Base-by-base conservation (phyloP, 495 filamentous ascomycete species). In the Lophiostoma macrostomum region DNA sequence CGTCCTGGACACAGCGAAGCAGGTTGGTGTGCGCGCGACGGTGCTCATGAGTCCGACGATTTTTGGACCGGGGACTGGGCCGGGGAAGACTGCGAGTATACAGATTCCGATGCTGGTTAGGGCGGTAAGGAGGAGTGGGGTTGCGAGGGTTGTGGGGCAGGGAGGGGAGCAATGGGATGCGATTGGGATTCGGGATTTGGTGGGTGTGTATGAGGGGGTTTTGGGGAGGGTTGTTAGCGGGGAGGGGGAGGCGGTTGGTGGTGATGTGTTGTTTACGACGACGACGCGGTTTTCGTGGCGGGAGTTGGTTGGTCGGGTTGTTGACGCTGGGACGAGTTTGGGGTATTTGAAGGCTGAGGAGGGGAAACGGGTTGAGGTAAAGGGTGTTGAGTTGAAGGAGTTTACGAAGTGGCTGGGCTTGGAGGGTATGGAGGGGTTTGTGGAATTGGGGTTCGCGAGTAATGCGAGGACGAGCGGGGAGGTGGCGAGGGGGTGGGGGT, bases 1-100 rank as follows among this genome's bases (percentile, higher is more conserved):
- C 6, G 73, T 74, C n/a, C 56, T 77, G 10, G 62, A 74, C 18
- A 60, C 63, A 1, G 73, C 73, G 7, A 23, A 69, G 8, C 53
- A 67, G 20, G 40, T 64, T 4, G 68, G 66, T 24, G 71, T 80
- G 1, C 69, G 66, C 38, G 76, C 77, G 0, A 57, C 70, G 44
- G 69, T 78, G 24, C 68, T 81, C 43, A 76, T 75, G 64, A 64
- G 68, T 1, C 73, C 74, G 11, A 70, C 70, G 7, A 76, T 80
- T 27, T 80, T 71, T 56, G 76, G 76, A 23, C 29, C 61, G 1
- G 76, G 76, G 7, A 68, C 61, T 1, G 77, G 76, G 28, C 56
- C 61, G 0, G 74, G 74, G 61, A 73, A 76, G 32, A 64, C 55
- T 10, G 39, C 44, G 1, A 69, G 69, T 32, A 69, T 74, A 19